Evolutionary conservation across 768 basidiomycete species (phyloP), one percentile per base, ranked within the genome.

Genomic region (Podaxis mareebaensis): DNA sequence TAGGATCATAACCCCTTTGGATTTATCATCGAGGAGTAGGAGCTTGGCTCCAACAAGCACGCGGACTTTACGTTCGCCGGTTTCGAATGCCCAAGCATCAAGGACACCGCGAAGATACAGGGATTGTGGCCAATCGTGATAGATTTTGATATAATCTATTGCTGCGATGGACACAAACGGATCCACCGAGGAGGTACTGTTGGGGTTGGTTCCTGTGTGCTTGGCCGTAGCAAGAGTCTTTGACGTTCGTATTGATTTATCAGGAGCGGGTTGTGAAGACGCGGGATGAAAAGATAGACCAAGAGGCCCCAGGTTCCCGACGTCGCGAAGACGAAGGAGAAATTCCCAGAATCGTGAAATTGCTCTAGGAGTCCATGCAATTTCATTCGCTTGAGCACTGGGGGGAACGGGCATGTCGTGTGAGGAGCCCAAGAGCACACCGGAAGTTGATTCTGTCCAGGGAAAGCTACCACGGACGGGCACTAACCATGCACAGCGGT

Each of bases 141-240:
- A 86, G 38, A 88, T 71, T 70, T 85, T 86, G 75, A 88, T 81
- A 66, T 83, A 76, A 67, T 88, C 85, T 49, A 76, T 68, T 7
- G 62, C 61, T 40, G 74, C 73, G 54, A 82, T n/a, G 24, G 54
- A 57, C 5, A 57, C 15, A 30, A 39, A 48, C 8, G 26, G 39
- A 13, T n/a, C 36, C 6, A 30, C 33, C 8, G 33, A 33, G 33
- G 39, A 46, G n/a, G 52, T 17, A 12, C 6, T 6, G 28, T 36
- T 48, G 15, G 22, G 8, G 24, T 40, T 4, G 15, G 36, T 28
- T 26, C 51, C 44, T 13, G 36, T 24, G 24, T 52, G 10, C 26
- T 26, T 13, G 24, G 26, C n/a, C 13, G 61, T 48, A 20, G 11
- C 3, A 44, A 55, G 28, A 24, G 53, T 62, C 17, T 30, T 62